Base-by-base conservation (phyloP, 805 yeast species). In the Tetrapisispora arboricola region DNA sequence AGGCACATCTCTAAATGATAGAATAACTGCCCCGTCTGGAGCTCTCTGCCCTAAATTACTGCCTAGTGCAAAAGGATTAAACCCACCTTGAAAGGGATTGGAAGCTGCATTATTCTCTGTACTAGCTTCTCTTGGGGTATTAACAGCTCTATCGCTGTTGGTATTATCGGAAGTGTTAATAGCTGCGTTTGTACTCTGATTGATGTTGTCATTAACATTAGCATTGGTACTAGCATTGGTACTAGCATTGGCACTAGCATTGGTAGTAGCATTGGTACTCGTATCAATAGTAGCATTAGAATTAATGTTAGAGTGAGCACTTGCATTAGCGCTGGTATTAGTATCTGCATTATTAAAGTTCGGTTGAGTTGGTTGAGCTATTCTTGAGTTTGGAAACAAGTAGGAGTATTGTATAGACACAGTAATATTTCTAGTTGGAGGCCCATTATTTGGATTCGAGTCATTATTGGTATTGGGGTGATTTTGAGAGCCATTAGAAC, bases 1-100 rank as follows among this genome's bases (percentile, higher is more conserved):
- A 0, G 80, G 72, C 32, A 76, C 76, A 49, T 79, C 78, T n/a
- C 87, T 84, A 24, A 81, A 74, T 31, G 79, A 75, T 49, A 81
- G 61, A 26, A 78, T 70, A 27, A 81, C 63, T 1, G 82, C 72
- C 0, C 85, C 85, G 36, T 47, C 48, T 3, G 53, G 51, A n/a
- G 26, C 16, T 36, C 27, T 29, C 13, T 28, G 33, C 16, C 26
- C 17, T 11, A 11, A 13, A 21, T 36, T 29, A 6, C 22, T 17
- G 2, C 28, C 27, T 4, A 36, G 12, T n/a, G 27, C 25, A 19
- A 31, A 34, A 2, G 36, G 32, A 18, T 29, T 34, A 32, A 32
- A 32, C 7, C 27, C 19, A 10, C 18, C 18, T 6, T 32, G 27
- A 6, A n/a, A 15, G 3, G 15, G 12, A 21, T 32, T 20, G 3